Evolutionary conservation across 495 filamentous ascomycete species (phyloP), one percentile per base, ranked within the genome.

Genomic region (Aspergillus saccharolyticus): DNA sequence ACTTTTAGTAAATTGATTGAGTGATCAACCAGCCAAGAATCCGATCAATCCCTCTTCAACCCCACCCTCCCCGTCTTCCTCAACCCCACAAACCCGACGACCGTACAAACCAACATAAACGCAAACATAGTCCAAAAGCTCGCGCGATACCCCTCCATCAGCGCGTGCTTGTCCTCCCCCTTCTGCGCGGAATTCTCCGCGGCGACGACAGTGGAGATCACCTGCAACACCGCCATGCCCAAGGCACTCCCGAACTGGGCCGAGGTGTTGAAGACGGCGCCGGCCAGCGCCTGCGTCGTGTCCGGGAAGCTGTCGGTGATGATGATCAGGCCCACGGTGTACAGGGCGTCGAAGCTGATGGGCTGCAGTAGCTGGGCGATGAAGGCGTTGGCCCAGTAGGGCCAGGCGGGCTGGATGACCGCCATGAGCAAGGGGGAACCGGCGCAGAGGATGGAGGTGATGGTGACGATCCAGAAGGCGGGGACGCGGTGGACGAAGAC

Each of bases 261-360:
- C n/a, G 82, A 64, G 0, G 83, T 83, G 58, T 86, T 85, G 72
- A 87, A 87, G 0, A 88, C 82, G 2, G 80, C 84, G 3, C 84
- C 84, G 1, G 82, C 83, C 0, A 89, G 75, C 0, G 76, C 82
- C 50, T 88, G 83, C 0, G 76, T 85, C 47, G 80, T 66, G 1
- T 71, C 56, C 0, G 83, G 80, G 59, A 87, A 86, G 5, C 75
- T 74, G n/a, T 76, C 67, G 0, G 83, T 78, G 55, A 88, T 82
- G 44, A 87, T 61, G 18, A 89, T 69, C 51, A 82, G 79, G 1
- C 77, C 78, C 2, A 85, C 73, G 0, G 78, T 82, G 69, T 83
- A 87, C 3, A 84, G 71, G 0, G 72, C 69, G n/a, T 58, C 49
- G n/a, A 67, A 78, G 80, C 18, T 82, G 70, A 50, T 71, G 68